Evolutionary conservation across 2,329 filamentous ascomycete genomes (phyloP), one percentile per base, ranked within the genome.

Genomic region (Fusarium globosum): DNA sequence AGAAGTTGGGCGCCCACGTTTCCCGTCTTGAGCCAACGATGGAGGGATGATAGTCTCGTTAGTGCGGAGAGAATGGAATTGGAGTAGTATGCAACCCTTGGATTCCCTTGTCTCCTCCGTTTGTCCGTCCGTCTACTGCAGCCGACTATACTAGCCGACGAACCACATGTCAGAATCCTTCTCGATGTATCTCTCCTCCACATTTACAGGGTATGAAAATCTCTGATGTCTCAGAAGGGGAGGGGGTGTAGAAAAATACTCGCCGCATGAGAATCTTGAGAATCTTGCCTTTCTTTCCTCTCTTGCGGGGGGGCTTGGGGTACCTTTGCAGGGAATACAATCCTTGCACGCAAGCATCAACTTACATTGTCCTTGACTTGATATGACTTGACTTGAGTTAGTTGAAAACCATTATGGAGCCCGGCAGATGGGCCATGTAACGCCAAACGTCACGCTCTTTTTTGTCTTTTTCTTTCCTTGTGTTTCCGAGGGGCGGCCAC

Each of bases 341-440:
- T 48, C 73, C 70, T 75, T 68, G 72, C 49, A 67, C 46, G 63
- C 42, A 64, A 33, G 42, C 59, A 39, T 51, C 61, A 30, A 43
- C 61, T 65, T 66, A 36, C 41, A 56, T 42, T 30, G 28, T 30
- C 61, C 43, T 49, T 59, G n/a, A 45, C 39, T 30, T 67, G 62
- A 28, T 43, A 33, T 43, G 42, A 52, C 68, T 56, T 67, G 35
- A 39, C 30, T 35, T 51, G n/a, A 36, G 35, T 51, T 20, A 38
- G 41, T 36, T 23, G 26, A 48, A 55, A 51, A 62, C 62, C 33
- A 39, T n/a, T 53, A 71, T 70, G 67, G 59, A 64, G 62, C 69
- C 65, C 69, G 73, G 72, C 68, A 73, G 67, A 73, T 73, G 67
- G 71, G 67, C 61, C 43, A 77, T 77, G 76, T 77, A 75, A 77